Percentiles rank a stretch among this genome's conserved stretches.
Conservation (phyloP, 176 grass and related monocot species). For the barley (Hordeum vulgare) region DNA sequence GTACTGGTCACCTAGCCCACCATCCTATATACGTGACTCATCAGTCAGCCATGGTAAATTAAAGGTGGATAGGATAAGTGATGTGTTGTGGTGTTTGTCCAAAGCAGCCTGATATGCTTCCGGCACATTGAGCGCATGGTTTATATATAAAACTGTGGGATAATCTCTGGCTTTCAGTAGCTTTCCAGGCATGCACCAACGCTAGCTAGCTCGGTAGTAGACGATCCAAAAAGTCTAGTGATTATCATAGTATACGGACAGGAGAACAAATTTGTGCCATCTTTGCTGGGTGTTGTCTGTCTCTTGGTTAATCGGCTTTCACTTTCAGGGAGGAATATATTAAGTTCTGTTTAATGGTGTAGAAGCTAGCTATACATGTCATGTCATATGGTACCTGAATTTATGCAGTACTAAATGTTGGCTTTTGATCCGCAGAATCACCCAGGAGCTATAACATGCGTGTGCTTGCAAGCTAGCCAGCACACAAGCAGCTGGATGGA, state of each 20-base stretch:
- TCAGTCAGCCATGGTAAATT: neutral
- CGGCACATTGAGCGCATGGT: neutral
- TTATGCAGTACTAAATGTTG: neutral
- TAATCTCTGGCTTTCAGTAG: conserved; percentile 18
- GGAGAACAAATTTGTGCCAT: conserved; percentile 22
- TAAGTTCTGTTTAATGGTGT: conserved; percentile 23
- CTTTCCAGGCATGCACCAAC: neutral
- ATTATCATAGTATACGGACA: neutral
- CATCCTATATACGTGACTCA: too few relatives aligned
- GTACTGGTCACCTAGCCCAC: neutral
- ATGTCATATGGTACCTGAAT: neutral
- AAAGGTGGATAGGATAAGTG: conserved; percentile 15
- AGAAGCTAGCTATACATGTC: too few relatives aligned
- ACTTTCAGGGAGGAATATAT: conserved; percentile 36
- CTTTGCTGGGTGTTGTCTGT: conserved; percentile 22
- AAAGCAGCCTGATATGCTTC: neutral
- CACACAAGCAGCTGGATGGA: too few relatives aligned
- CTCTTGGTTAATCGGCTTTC: conserved; percentile 12
- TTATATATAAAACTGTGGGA: conserved; percentile 19
- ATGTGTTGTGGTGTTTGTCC: neutral
- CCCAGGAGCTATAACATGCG: too few relatives aligned
- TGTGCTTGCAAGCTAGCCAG: too few relatives aligned
- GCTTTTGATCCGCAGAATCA: too few relatives aligned
- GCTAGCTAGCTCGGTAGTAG: conserved; percentile 8
- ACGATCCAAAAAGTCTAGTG: conserved; percentile 30